Conservation (phyloP, 176 grass and related monocot species). For the Aegilops umbellulata region DNA sequence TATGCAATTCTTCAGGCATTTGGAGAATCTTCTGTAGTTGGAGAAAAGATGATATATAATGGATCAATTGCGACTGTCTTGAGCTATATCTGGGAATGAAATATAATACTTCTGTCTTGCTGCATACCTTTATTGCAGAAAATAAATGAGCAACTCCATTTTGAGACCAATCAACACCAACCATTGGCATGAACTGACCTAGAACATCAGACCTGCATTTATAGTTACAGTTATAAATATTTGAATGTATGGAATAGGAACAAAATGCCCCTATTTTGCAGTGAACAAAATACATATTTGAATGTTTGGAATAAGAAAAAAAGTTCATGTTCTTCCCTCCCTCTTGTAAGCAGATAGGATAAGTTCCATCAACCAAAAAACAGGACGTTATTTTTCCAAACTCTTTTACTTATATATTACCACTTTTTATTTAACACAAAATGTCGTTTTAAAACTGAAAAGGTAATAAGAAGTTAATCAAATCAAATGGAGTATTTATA, state of each 20-base stretch:
- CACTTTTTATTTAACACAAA: not conserved
- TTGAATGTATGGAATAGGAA: not conserved
- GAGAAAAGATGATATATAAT: not conserved
- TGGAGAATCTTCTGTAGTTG: not conserved
- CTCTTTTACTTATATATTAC: not conserved
- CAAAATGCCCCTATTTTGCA: not conserved
- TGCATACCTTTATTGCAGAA: conserved; percentile 90
- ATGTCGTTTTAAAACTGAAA: not conserved
- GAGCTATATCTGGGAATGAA: not conserved
- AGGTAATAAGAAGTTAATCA: not conserved
- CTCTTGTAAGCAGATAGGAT: conserved; percentile 2
- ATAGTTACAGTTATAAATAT: conserved; percentile 12
- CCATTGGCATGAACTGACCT: conserved; percentile 96
- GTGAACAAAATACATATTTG: not conserved
- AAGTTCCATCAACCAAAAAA: conserved; percentile 1
- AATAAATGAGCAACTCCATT: conserved; percentile 97
- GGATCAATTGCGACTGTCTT: conserved; percentile 10
- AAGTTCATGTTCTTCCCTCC: not conserved
- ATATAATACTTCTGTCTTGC: not conserved
- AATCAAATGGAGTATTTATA: conserved; percentile 3
- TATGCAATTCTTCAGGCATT: conserved; percentile 5
- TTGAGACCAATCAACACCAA: conserved; percentile 99
- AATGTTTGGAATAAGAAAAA: not conserved
- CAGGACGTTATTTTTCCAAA: not conserved
- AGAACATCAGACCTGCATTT: conserved; percentile 91